Percentiles rank a stretch among this genome's conserved stretches.
These are phyloP conservation scores for Plasmodium coatneyi DNA, from an alignment of 169 alveolate species.

Conservation along the genomic window DNA sequence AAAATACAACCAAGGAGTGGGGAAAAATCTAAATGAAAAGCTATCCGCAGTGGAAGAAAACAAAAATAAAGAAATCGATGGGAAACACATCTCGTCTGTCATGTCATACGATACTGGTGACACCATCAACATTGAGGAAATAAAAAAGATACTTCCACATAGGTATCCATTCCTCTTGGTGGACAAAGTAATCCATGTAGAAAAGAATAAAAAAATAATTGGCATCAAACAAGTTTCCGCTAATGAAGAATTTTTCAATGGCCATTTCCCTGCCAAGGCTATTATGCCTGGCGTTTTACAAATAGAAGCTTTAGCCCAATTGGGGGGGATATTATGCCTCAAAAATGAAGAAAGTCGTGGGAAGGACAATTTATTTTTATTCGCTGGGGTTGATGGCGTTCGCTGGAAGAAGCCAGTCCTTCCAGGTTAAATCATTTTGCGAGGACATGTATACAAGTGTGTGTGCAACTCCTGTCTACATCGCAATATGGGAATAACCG, in stretches of 20 bases:
- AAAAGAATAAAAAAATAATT: slow-evolving; percentile 76
- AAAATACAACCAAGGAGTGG: background rate
- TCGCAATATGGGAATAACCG: background rate
- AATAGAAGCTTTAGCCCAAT: slow-evolving; percentile 83
- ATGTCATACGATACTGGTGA: slow-evolving; percentile 6
- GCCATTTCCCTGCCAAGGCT: slow-evolving; percentile 80
- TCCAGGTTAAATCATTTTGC: slow-evolving; percentile 75
- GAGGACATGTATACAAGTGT: background rate
- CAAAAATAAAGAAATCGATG: background rate
- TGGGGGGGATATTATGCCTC: slow-evolving; percentile 81
- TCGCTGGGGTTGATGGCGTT: slow-evolving; percentile 83
- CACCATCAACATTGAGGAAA: slow-evolving; percentile 71
- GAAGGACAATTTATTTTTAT: slow-evolving; percentile 75
- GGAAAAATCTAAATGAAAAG: background rate
- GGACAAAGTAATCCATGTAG: slow-evolving; percentile 78
- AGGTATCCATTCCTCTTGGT: slow-evolving; percentile 81
- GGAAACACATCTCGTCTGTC: slow-evolving; percentile 18
- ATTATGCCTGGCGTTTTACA: slow-evolving; percentile 83
- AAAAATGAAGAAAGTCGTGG: slow-evolving; percentile 75
- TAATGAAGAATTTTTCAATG: slow-evolving; percentile 80
- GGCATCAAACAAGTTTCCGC: slow-evolving; percentile 78
- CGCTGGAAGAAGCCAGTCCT: slow-evolving; percentile 81
- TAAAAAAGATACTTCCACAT: slow-evolving; percentile 77
- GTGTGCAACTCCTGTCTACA: background rate
- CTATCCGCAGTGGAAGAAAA: background rate